These are phyloP conservation scores for Podaxis sp. DNA, from an alignment of 768 basidiomycete species.

Conservation along the genomic window DNA sequence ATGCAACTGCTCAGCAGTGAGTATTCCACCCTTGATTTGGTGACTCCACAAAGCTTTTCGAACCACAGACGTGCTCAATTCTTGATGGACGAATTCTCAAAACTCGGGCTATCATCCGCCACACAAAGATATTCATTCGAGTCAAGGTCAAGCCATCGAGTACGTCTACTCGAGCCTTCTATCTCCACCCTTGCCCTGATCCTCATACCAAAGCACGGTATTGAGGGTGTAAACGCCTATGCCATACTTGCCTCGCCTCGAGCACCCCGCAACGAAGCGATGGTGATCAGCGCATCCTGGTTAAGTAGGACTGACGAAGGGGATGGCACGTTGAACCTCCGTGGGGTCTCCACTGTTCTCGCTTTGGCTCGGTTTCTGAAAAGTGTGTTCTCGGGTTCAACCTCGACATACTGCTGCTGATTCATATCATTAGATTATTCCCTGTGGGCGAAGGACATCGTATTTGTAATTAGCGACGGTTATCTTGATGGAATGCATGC, in stretches of 20 bases:
- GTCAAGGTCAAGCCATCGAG: slow-evolving; percentile 41
- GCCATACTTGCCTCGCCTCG: slow-evolving; percentile 82
- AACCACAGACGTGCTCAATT: slow-evolving; percentile 60
- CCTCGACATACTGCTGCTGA: background rate
- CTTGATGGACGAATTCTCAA: slow-evolving; percentile 64
- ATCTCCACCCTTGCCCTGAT: background rate
- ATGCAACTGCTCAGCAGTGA: slow-evolving; percentile 73
- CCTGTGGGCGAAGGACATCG: slow-evolving; percentile 92
- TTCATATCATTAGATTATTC: slow-evolving; percentile 59
- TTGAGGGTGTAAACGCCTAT: slow-evolving; percentile 78
- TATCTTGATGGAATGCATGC: slow-evolving; percentile 92
- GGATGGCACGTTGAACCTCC: slow-evolving; percentile 65
- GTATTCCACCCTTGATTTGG: slow-evolving; percentile 24
- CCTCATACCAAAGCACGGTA: slow-evolving; percentile 34
- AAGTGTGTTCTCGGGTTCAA: slow-evolving; percentile 46
- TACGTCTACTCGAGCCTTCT: slow-evolving; percentile 32
- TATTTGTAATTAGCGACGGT: slow-evolving; percentile 88
- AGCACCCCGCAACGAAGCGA: slow-evolving; percentile 90
- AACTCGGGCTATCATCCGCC: slow-evolving; percentile 69
- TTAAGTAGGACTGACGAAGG: slow-evolving; percentile 62
- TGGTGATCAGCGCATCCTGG: slow-evolving; percentile 93
- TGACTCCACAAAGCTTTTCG: background rate
- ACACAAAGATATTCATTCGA: slow-evolving; percentile 67
- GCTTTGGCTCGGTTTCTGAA: slow-evolving; percentile 83
- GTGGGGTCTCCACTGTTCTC: slow-evolving; percentile 85